phyloP scores from a whole-genome alignment of 805 yeast genomes.

The Blastobotrys muscicola region DNA sequence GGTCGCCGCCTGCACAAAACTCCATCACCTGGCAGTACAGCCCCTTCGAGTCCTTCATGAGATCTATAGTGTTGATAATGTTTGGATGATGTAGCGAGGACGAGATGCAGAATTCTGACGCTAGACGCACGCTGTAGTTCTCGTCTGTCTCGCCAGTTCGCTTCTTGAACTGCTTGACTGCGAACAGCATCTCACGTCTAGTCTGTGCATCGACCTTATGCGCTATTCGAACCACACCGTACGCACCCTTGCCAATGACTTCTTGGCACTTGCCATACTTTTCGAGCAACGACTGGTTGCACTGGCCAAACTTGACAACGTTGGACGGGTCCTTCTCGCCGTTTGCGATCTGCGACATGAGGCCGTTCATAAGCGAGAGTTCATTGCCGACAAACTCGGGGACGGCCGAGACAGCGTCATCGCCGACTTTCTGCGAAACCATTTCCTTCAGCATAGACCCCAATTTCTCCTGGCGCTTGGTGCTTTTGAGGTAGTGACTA shows the following conservation, averaged over 20 bases:
- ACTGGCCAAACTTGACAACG: constrained; percentile 20
- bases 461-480: constrained; percentile 39
- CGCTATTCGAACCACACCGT: constrained; percentile 82
- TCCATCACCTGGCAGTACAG: constrained; percentile 87
- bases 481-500: constrained; percentile 67
- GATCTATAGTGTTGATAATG: constrained; percentile 65
- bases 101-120: constrained; percentile 84
- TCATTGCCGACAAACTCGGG: constrained; percentile 16
- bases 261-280: constrained; percentile 90
- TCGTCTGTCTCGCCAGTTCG: constrained; percentile 47
- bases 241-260: constrained; percentile 85
- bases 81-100: constrained; percentile 64
- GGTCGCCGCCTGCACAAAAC: constrained; percentile 80
- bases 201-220: constrained; percentile 41
- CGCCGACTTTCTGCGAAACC: constrained; percentile 37
- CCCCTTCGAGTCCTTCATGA: constrained; percentile 61
- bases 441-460: constrained; percentile 42
- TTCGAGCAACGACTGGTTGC: constrained; percentile 59
- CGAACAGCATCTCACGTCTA: constrained; percentile 41
- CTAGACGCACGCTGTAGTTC: constrained; percentile 57
- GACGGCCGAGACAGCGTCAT: constrained; percentile 21
- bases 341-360: constrained; percentile 25
- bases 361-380: constrained; percentile 27
- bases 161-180: constrained; percentile 65
- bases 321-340: constrained; percentile 28